Percentiles rank a stretch among this genome's conserved stretches.
phyloP scores from a whole-genome alignment of 1,284 basidiomycete species.

The Melampsora americana region DNA sequence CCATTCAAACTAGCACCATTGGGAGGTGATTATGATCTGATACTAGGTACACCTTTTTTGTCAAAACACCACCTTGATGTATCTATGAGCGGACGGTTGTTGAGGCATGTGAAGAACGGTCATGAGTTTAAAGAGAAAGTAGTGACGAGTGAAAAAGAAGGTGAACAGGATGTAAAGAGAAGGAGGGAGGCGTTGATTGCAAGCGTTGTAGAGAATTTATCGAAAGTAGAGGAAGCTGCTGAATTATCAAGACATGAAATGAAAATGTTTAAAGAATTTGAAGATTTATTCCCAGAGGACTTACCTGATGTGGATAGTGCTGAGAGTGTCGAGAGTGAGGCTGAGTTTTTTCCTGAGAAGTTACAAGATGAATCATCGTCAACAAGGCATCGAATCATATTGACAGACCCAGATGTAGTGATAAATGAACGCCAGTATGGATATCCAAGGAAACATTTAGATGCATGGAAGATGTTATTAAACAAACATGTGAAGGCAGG shows the following conservation, averaged over 20 bases:
- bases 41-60: too few species aligned
- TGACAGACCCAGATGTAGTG: neutral
- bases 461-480: neutral
- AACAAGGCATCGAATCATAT: neutral
- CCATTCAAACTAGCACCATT: neutral
- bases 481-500: neutral
- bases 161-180: neutral
- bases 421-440: neutral
- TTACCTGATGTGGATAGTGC: neutral
- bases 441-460: neutral
- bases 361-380: neutral
- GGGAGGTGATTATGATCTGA: too few species aligned
- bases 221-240: neutral
- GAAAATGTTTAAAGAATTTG: neutral
- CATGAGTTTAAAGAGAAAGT: neutral
- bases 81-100: too few species aligned
- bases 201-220: neutral
- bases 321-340: neutral
- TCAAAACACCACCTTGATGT: too few species aligned
- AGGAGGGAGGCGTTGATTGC: neutral
- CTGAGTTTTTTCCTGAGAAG: neutral
- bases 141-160: neutral
- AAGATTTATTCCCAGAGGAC: too few species aligned
- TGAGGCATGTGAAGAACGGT: too few species aligned
- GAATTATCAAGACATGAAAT: neutral